phyloP scores from a whole-genome alignment of 495 filamentous ascomycete species.

The Hypoxylon fragiforme region DNA sequence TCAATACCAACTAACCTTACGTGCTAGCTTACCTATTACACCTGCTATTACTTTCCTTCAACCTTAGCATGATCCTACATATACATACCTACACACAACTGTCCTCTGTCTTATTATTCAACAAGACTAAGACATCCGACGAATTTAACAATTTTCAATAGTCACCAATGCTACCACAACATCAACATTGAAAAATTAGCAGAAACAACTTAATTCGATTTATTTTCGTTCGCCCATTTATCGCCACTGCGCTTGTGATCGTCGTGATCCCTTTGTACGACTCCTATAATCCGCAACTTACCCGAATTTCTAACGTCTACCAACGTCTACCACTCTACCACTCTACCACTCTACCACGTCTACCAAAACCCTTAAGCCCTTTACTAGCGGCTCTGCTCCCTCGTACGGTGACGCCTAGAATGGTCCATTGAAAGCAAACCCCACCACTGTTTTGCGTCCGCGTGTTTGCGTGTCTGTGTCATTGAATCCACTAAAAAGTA shows the following conservation, averaged over 20 bases:
- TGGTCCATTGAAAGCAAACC: slow-evolving; percentile 21
- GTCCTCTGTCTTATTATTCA: too few relatives aligned
- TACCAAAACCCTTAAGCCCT: background rate
- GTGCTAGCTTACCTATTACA: too few relatives aligned
- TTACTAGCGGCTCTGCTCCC: slow-evolving; percentile 2
- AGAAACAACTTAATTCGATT: slow-evolving; percentile 6
- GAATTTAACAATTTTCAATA: too few relatives aligned
- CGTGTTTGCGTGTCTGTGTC: slow-evolving; percentile 15
- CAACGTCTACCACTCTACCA: slow-evolving; percentile 12
- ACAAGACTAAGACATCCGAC: too few relatives aligned
- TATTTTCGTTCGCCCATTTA: slow-evolving; percentile 7
- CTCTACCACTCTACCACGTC: background rate
- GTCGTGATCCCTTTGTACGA: slow-evolving; percentile 18
- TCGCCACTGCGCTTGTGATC: slow-evolving; percentile 1
- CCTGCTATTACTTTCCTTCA: too few relatives aligned
- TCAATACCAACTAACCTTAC: too few relatives aligned
- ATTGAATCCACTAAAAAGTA: slow-evolving; percentile 29
- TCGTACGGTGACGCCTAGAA: slow-evolving; percentile 15
- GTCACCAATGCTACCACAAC: background rate
- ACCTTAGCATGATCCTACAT: too few relatives aligned
- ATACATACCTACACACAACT: too few relatives aligned
- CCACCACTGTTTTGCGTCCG: slow-evolving; percentile 16
- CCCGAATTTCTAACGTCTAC: slow-evolving; percentile 9
- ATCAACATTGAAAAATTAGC: background rate
- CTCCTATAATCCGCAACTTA: slow-evolving; percentile 8